Base-by-base conservation (phyloP, 208 protist species). In the Angomonas deanei region DNA sequence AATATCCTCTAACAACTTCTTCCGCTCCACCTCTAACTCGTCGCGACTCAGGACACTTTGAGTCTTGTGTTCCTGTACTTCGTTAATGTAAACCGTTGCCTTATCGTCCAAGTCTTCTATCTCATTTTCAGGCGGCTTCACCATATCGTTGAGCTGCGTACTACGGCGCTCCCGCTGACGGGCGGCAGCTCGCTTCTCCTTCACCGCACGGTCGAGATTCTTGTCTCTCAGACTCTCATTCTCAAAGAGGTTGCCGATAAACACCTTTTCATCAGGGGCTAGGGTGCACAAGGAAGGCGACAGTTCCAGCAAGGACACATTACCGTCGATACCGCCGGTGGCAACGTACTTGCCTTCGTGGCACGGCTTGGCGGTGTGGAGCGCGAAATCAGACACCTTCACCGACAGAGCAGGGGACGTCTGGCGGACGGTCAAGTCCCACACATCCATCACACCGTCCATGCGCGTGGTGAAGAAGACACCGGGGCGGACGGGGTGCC, bases 381-480 rank as follows among this genome's bases (percentile, higher is more conserved):
- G 62, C 27, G 84, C 85, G 68, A 92, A 90, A 59, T 97, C 88
- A 4, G 88, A 94, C 10, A 97, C 80, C 68, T 97, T 92, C 39
- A 98, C 66, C 53, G 91, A 92, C 34, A 98, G 76, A 30, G 93
- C 69, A 0, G 97, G 93, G 0, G 94, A 83, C 23, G 92, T 97
- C 61, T 98, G 95, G 30, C 96, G 93, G 62, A 96, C 80, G 76
- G 97, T 87, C 39, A 97, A 76, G 70, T 99, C 97, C 96, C 96
- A 99, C 21, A 98, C 61, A 74, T 98, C 97, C 15, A 99, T 65
- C 55, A 87, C 92, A 59, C 97, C 97, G 76, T 99, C 96, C 92
- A 97, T 96, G 64, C 96, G 96, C 6, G 95, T 97, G 15, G 94
- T 97, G 74, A 97, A 93, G 76, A 98, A 98, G 19, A 98, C 95